phyloP scores from a whole-genome alignment of 73 alveolate genomes.

The Paramecium bursaria region DNA sequence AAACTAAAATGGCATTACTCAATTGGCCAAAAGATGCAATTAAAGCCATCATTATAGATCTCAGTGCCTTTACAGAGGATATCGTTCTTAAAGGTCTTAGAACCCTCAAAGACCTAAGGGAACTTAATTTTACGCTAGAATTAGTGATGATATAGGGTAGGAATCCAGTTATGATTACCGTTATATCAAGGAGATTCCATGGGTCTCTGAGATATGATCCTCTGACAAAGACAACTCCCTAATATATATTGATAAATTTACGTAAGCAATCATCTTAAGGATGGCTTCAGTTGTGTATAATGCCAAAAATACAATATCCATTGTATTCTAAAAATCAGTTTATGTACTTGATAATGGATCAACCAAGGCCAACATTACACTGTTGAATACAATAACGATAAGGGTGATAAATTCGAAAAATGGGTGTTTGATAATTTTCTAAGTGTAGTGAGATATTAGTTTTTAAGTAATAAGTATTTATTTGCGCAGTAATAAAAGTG shows the following conservation, averaged over 20 bases:
- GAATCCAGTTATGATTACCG: conserved; percentile 86
- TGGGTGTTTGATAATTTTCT: conserved; percentile 24
- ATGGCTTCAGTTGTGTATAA: conserved; percentile 78
- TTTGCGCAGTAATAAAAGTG: neutral
- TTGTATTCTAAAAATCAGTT: neutral
- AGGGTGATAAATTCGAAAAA: conserved; percentile 68
- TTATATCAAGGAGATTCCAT: conserved; percentile 92
- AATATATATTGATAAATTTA: neutral
- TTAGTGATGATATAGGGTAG: conserved; percentile 60
- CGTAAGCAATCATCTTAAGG: conserved; percentile 75
- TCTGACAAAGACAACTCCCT: conserved; percentile 81
- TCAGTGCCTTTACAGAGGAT: conserved; percentile 84
- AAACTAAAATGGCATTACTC: conserved; percentile 81
- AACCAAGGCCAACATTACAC: conserved; percentile 68
- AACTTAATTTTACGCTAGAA: conserved; percentile 66
- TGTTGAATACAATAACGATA: conserved; percentile 71
- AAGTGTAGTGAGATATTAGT: neutral
- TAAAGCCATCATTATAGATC: conserved; percentile 83
- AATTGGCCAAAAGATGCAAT: conserved; percentile 82
- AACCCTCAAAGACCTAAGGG: conserved; percentile 89
- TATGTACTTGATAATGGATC: conserved; percentile 59
- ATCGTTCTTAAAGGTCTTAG: conserved; percentile 93
- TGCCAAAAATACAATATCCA: conserved; percentile 74
- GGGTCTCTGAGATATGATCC: conserved; percentile 90
- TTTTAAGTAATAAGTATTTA: neutral